Evolutionary conservation across 2,329 filamentous ascomycete species (phyloP), one percentile per base, ranked within the genome.

Genomic region (Xylogone sp.): DNA sequence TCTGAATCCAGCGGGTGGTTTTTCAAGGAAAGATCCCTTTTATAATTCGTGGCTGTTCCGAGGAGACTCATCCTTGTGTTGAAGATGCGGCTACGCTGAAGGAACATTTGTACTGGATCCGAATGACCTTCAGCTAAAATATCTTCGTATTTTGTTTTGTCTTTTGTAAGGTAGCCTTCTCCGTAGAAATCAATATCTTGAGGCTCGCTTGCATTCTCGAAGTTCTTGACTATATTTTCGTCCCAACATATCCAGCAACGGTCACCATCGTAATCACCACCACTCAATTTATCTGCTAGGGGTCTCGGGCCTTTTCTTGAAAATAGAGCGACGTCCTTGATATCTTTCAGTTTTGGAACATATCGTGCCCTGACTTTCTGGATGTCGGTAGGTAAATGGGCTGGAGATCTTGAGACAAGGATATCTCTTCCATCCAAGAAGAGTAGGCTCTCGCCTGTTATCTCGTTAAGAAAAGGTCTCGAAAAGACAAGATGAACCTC

Each of bases 241-340:
- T 92, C 87, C 86, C 86, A 93, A 60, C 86, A 90, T 0, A 90
- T 69, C 87, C 87, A 92, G 3, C 87, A 81, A n/a, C 72, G 77
- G 55, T 94, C 89, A 0, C 89, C 89, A 57, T 93, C 88, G 55
- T 91, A 93, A 61, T 93, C 89, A 0, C 89, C 89, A 0, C 89
- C 89, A 1, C 87, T 89, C 0, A 93, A 72, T 59, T 85, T 84
- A 8, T 82, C 79, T 0, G 88, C 89, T 0, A 91, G 74, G 0
- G 88, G 81, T 1, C 69, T 71, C 21, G 76, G 63, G 0, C 87
- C 87, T 53, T 77, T 79, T 0, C 73, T 75, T 0, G 88, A 76
- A 58, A 97, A 97, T 0, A 97, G 78, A 13, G 94, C 76, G 1
- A 96, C 84, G 59, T 97, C 87, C 54, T 87, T 87, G 0, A 96